Percentiles rank a stretch among this genome's conserved stretches.
These are phyloP conservation scores for Macadamia integrifolia DNA, from an alignment of 164 flowering plant species.

Conservation along the genomic window DNA sequence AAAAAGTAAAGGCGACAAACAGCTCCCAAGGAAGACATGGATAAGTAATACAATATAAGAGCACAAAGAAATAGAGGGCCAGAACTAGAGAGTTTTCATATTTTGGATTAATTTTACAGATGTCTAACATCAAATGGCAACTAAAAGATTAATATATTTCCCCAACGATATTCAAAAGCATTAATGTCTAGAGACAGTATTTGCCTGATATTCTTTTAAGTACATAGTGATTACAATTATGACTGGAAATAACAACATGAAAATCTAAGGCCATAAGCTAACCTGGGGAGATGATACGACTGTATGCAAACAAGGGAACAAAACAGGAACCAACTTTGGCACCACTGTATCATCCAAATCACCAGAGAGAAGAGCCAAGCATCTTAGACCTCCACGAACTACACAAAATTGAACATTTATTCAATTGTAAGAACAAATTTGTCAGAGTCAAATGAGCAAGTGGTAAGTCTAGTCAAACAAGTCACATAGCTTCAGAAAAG, in stretches of 20 bases:
- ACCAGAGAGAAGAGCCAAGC: constrained; percentile 71
- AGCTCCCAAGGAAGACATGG: too few species aligned
- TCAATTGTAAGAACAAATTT: neutral
- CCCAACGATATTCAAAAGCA: too few species aligned
- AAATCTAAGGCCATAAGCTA: constrained; percentile 4
- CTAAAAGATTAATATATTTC: too few species aligned
- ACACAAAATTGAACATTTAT: constrained; percentile 15
- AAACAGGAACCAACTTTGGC: constrained; percentile 64
- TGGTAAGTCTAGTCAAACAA: neutral
- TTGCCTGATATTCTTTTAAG: too few species aligned
- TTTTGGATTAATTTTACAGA: too few species aligned
- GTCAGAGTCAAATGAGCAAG: neutral
- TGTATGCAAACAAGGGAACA: constrained; percentile 71
- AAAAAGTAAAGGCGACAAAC: too few species aligned
- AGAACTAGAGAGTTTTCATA: too few species aligned
- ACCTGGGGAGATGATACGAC: constrained; percentile 88
- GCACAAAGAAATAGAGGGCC: too few species aligned
- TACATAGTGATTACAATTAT: too few species aligned
- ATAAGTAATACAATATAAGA: too few species aligned
- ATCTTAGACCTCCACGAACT: constrained; percentile 90
- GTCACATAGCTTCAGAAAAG: neutral
- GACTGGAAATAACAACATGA: neutral
- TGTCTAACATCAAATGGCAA: too few species aligned
- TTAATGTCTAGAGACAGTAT: too few species aligned
- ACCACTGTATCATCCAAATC: constrained; percentile 83